These are phyloP conservation scores for Oxyria digyna DNA, from an alignment of 148 eudicot species.

Conservation along the genomic window DNA sequence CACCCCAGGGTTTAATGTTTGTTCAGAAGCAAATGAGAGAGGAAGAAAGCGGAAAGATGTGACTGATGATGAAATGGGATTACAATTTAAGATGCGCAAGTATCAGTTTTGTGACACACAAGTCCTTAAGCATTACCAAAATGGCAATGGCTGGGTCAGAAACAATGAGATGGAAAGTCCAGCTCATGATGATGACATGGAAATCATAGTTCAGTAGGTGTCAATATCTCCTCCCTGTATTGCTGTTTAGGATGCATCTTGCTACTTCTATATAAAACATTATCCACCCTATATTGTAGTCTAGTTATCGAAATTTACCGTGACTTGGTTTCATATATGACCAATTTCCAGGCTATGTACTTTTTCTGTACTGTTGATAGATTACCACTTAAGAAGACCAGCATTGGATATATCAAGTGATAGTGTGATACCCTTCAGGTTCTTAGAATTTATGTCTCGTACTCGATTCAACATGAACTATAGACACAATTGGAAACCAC, in stretches of 20 bases:
- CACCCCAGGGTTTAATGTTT: constrained; percentile 1
- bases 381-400: neutral
- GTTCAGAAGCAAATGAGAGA: constrained; percentile 12
- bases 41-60: constrained; percentile 60
- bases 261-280: neutral
- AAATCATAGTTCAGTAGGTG: constrained; percentile 1
- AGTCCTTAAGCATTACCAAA: constrained; percentile 13
- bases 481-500: too few relatives aligned
- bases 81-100: constrained; percentile 28
- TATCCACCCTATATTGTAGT: too few relatives aligned
- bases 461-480: too few relatives aligned
- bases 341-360: neutral
- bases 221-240: neutral
- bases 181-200: constrained; percentile 14
- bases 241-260: neutral
- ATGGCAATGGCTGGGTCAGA: constrained; percentile 14
- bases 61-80: constrained; percentile 15
- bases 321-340: neutral
- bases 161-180: constrained; percentile 16
- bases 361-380: neutral
- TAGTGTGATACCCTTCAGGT: too few relatives aligned
- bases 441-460: too few relatives aligned
- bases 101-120: constrained; percentile 20
- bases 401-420: neutral
- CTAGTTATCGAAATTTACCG: too few relatives aligned